Conservation (phyloP, 257 asterid genomes). For the Nemophila menziesii region DNA sequence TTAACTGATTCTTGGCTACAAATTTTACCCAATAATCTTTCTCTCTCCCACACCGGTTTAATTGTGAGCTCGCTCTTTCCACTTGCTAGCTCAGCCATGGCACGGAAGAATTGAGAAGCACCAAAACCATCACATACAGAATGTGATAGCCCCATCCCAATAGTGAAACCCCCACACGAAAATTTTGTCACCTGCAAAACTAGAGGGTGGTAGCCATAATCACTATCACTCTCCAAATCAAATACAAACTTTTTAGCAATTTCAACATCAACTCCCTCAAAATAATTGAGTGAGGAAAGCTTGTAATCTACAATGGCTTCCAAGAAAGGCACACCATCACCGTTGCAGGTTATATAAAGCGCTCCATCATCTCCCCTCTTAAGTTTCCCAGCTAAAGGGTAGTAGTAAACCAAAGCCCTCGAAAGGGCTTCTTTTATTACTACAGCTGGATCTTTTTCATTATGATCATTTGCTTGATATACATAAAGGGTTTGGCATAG, state of each 20-base stretch:
- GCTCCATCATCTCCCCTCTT: constrained; percentile 6
- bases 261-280: not conserved
- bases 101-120: too few relatives aligned
- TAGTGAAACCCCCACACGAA: constrained; percentile 58
- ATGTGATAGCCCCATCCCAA: constrained; percentile 52
- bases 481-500: constrained; percentile 18
- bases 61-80: too few relatives aligned
- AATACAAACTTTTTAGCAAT: constrained; percentile 6
- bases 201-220: constrained; percentile 27
- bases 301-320: constrained; percentile 4
- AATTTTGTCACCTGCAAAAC: constrained; percentile 42
- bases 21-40: too few relatives aligned
- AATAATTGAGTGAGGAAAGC: constrained; percentile 9
- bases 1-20: too few relatives aligned
- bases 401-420: constrained; percentile 11
- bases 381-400: constrained; percentile 22
- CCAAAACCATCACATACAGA: too few relatives aligned
- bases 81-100: too few relatives aligned
- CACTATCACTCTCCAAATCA: constrained; percentile 8
- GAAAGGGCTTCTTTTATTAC: constrained; percentile 11
- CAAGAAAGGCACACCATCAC: constrained; percentile 15
- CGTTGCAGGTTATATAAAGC: constrained; percentile 13
- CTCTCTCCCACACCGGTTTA: too few relatives aligned
- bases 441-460: constrained; percentile 9
- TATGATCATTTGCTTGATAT: constrained; percentile 2